Base-by-base conservation (phyloP, 768 basidiomycete genomes). In the Mycena albidolilacea region DNA sequence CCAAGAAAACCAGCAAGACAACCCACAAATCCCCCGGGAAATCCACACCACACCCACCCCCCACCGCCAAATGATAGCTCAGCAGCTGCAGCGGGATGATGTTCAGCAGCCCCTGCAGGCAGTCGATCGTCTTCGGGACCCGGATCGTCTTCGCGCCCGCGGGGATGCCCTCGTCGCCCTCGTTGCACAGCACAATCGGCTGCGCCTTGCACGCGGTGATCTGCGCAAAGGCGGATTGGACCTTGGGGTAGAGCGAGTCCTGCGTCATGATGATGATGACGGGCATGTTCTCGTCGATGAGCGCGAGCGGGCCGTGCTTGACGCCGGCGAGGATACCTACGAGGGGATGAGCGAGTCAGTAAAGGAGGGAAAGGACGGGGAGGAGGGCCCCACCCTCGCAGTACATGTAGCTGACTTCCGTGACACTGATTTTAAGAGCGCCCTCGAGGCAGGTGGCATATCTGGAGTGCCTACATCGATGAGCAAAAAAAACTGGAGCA, bases 221-320 rank as follows among this genome's bases (percentile, higher is more conserved):
- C 85, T 99, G 98, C 37, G 96, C 85, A 77, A 98, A 95, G 48
- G 98, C 98, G 9, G 93, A 94, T 79, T 98, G 97, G 57, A 98
- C 97, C 87, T 99, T 99, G 80, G 97, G 96, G 85, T 99, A 99
- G 35, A 99, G 87, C 55, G 97, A 98, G 84, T 99, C 98, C 76
- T 95, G 93, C 38, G 98, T 99, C 98, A 99, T 99, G 85, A 99
- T 91, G 84, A 99, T 96, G 86, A 99, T 99, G 77, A 99, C 96
- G 52, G 96, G 91, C 94, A 98, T 96, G 85, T 97, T 97, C 85
- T 99, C 98, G 80, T 99, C 98, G 78, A 99, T 94, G 77, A 99
- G 86, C 66, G 98, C 98, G 68, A 99, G 91, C 67, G 98, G 98
- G 57, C 98, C 98, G 81, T 99, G 98, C 87, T 99, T 99, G 76